Conservation (phyloP, 345 rosid genomes). For the Kandelia obovata region DNA sequence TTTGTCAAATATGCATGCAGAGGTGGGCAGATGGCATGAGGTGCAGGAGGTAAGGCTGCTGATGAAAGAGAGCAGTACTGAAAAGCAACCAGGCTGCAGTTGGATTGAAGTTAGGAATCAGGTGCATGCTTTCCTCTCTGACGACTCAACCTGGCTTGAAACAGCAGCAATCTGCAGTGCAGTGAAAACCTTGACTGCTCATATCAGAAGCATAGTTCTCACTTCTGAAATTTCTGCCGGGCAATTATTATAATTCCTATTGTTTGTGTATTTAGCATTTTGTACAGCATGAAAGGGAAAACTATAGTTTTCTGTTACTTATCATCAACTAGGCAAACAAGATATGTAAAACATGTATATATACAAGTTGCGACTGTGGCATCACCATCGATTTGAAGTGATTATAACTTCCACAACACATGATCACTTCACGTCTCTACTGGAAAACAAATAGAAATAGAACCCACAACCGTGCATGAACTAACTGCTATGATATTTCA, state of each 20-base stretch:
- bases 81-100: conserved; percentile 24
- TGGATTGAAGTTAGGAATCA: conserved; percentile 23
- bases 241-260: background rate
- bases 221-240: background rate
- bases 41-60: conserved; percentile 18
- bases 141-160: background rate
- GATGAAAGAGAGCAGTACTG: conserved; percentile 8
- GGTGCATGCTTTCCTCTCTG: conserved; percentile 13
- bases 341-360: too few relatives aligned
- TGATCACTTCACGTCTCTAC: too few relatives aligned
- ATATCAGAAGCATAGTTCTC: conserved; percentile 5
- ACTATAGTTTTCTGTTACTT: too few relatives aligned
- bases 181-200: conserved; percentile 13
- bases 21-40: conserved; percentile 17
- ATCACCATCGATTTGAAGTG: too few relatives aligned
- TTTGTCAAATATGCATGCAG: conserved; percentile 21
- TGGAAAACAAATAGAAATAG: too few relatives aligned
- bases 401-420: too few relatives aligned
- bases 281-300: too few relatives aligned
- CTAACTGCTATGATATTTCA: too few relatives aligned
- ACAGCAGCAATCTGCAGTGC: background rate
- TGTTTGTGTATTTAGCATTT: background rate
- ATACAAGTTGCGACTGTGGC: too few relatives aligned
- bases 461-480: too few relatives aligned
- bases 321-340: too few relatives aligned